Evolutionary conservation across 306 rosid species (phyloP), one percentile per base, ranked within the genome.

Genomic region (Calophaca sinica): DNA sequence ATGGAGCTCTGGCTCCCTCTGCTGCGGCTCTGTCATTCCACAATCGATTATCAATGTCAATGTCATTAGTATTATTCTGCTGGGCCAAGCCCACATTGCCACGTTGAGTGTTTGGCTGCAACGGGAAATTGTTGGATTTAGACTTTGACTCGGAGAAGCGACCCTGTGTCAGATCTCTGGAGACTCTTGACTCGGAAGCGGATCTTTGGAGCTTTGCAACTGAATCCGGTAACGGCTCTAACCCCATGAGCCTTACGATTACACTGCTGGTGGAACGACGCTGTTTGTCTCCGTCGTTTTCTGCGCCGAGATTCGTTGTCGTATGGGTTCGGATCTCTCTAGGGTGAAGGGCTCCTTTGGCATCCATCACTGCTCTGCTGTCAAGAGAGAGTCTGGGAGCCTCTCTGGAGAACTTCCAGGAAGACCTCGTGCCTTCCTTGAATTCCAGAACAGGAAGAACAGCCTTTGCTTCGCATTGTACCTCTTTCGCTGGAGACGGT

Each of bases 311-410:
- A 44, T 63, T 63, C 2, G 2, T 9, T 1, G 7, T 15, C 15
- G 72, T 2, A 6, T 32, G 45, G 1, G 93, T 86, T 48, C 88
- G 88, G 85, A 86, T 89, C 84, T 89, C 92, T 28, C 86, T 84
- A 0, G 90, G 88, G 28, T 89, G 86, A 2, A 93, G 84, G 31
- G 85, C 73, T 49, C 98, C 98, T 38, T 93, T 89, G 0, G 92
- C 90, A 36, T 93, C 98, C 28, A 87, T 88, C 2, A 89, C 84
- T 13, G 96, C 96, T 80, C 99, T 87, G 84, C 99, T 94, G 72
- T 94, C 99, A 1, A 94, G 77, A 1, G 99, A 94, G 4, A 94
- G 88, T 4, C 99, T 84, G 2, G 99, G 99, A 64, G 97, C 94
- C 13, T 94, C 99, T 85, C 92, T 80, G 0, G 96, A 68, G 71